Base-by-base conservation (phyloP, 1,284 basidiomycete genomes). In the Sanghuangporus baumii region DNA sequence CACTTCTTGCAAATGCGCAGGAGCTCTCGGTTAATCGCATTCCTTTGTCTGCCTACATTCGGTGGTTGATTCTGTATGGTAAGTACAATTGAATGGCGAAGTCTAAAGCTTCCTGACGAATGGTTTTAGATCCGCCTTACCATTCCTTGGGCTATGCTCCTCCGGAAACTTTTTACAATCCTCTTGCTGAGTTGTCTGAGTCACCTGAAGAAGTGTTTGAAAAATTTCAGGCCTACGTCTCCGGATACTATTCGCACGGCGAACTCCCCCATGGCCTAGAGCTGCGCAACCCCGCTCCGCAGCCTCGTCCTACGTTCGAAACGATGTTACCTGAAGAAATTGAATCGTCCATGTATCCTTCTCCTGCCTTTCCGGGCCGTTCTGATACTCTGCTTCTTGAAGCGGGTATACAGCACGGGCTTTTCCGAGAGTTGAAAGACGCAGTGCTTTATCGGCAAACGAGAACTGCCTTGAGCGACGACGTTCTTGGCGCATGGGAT, bases 221-320 rank as follows among this genome's bases (percentile, higher is more conserved):
- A 11, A 37, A 55, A 8, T 71, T 71, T 61, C 55, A 65, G 26
- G 55, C 58, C 2, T 71, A 69, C 69, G 66, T 71, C 56, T 67
- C 68, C n/a, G 67, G 71, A 2, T 73, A 72, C 59, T 73, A 66
- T 66, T n/a, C 47, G 0, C 71, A 73, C 51, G 69, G 69, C 6
- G 64, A 66, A 38, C 60, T 63, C 1, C 11, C 26, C 26, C 20
- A 23, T 23, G 43, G 48, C 23, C 41, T 58, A 8, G 57, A 58
- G 26, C 57, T 11, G 18, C 43, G 61, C 40, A 59, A n/a, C 1
- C 20, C 65, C 1, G 60, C 65, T 16, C 4, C 23, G 5, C 36
- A 61, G 5, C 67, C 69, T 3, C 58, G 59, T 0, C 61, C 68
- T 2, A 68, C 68, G 0, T 23, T 68, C 16, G 23, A 57, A 2